phyloP scores from a whole-genome alignment of 2,329 filamentous ascomycete species.

The Dactylellina drechsleri region DNA sequence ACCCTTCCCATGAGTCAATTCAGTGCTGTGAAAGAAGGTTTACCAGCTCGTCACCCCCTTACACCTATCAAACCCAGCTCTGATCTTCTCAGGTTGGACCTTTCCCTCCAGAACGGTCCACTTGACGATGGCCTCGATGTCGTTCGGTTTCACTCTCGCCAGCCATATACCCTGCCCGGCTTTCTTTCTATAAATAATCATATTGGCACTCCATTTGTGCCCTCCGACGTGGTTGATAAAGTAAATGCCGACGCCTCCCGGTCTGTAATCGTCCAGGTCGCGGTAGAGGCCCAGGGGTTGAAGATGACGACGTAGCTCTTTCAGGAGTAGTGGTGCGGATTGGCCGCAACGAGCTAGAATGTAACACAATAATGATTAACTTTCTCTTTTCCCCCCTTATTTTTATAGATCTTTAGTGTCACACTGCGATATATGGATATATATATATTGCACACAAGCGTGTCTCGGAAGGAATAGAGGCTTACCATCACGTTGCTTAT shows the following conservation, averaged over 20 bases:
- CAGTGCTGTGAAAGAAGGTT: background rate
- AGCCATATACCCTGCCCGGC: slow-evolving; percentile 59
- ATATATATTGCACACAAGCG: background rate
- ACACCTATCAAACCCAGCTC: slow-evolving; percentile 87
- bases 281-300: slow-evolving; percentile 84
- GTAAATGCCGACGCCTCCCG: slow-evolving; percentile 92
- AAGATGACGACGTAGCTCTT: slow-evolving; percentile 88
- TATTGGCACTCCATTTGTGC: slow-evolving; percentile 94
- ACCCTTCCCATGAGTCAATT: background rate
- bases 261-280: slow-evolving; percentile 86
- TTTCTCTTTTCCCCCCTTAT: background rate
- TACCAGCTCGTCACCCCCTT: slow-evolving; percentile 89
- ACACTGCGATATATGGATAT: background rate
- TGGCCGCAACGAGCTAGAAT: slow-evolving; percentile 82
- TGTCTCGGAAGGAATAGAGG: too few species aligned
- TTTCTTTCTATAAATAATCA: slow-evolving; percentile 81
- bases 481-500: slow-evolving; percentile 79
- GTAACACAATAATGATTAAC: background rate
- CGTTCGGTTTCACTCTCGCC: slow-evolving; percentile 59
- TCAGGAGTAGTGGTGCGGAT: slow-evolving; percentile 85
- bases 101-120: slow-evolving; percentile 94
- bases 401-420: too few species aligned
- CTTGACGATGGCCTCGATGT: slow-evolving; percentile 75
- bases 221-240: slow-evolving; percentile 97
- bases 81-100: slow-evolving; percentile 87